Evolutionary conservation across 2,329 filamentous ascomycete species (phyloP).

Genomic region (Exserohilum turcica): DNA sequence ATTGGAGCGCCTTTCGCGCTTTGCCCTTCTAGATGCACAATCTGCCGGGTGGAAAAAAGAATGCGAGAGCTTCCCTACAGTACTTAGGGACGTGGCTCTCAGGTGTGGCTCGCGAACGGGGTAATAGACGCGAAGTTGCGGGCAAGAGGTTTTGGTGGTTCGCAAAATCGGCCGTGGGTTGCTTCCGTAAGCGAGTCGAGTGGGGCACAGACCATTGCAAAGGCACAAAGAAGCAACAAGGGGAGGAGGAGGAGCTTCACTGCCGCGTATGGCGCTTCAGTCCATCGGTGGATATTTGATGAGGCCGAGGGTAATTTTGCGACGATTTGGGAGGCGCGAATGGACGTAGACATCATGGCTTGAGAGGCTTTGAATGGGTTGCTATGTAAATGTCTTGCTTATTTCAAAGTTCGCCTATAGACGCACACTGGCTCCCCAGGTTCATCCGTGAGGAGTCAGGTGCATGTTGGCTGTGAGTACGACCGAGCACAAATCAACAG

Average conservation of each 20-base stretch:
- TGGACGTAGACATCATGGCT: neutral
- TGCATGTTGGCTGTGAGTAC: neutral
- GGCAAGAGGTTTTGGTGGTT: constrained; percentile 32
- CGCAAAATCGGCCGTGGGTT: constrained; percentile 18
- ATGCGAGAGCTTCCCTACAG: constrained; percentile 48
- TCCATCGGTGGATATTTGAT: constrained; percentile 3
- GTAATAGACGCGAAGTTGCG: constrained; percentile 39
- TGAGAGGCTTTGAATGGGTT: neutral
- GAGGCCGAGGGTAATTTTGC: neutral
- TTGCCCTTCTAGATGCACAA: constrained; percentile 50
- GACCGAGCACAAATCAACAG: neutral
- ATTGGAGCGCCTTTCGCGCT: constrained; percentile 54
- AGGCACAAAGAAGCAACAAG: constrained; percentile 22
- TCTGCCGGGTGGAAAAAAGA: constrained; percentile 40
- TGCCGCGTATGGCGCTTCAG: constrained; percentile 9
- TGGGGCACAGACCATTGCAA: constrained; percentile 15
- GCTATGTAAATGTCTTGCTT: neutral
- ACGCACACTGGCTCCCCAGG: constrained; percentile 27
- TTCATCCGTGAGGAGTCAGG: constrained; percentile 2
- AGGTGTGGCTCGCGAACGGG: constrained; percentile 35
- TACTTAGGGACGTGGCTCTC: constrained; percentile 48
- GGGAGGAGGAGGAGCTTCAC: constrained; percentile 10
- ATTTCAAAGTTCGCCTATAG: neutral
- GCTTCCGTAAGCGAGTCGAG: constrained; percentile 17
- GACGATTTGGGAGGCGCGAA: too few species aligned